phyloP scores from a whole-genome alignment of 2,329 filamentous ascomycete genomes.

The Cordyceps farinosa region DNA sequence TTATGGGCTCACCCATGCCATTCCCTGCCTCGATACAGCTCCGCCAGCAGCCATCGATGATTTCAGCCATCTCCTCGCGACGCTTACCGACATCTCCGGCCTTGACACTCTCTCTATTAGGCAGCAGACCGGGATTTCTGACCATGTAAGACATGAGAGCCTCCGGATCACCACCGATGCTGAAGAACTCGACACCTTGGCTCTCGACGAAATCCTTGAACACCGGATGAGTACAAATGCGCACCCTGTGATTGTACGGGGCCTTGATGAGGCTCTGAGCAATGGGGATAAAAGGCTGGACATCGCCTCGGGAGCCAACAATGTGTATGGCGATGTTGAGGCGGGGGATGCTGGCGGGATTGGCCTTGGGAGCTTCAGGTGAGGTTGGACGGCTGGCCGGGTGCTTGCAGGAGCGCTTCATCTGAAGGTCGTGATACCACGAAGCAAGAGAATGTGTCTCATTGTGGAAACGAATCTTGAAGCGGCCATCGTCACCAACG shows the following conservation, averaged over 20 bases:
- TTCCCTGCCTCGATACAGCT: constrained; percentile 37
- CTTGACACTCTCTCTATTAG: constrained; percentile 32
- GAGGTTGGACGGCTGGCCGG: neutral
- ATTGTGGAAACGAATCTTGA: constrained; percentile 23
- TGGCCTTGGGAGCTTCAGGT: neutral
- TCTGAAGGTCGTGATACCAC: constrained; percentile 13
- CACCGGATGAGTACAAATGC: constrained; percentile 52
- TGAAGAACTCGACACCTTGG: constrained; percentile 54
- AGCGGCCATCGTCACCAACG: constrained; percentile 22
- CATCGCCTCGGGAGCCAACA: constrained; percentile 24
- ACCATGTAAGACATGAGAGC: constrained; percentile 44
- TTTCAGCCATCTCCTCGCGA: constrained; percentile 36
- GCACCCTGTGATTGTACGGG: constrained; percentile 49
- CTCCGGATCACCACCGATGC: constrained; percentile 54
- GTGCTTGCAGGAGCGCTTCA: constrained; percentile 9
- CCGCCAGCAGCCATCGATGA: constrained; percentile 36
- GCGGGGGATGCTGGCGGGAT: constrained; percentile 16
- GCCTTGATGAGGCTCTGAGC: constrained; percentile 19
- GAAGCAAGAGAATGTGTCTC: constrained; percentile 5
- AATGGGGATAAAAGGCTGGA: constrained; percentile 19
- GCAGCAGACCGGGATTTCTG: constrained; percentile 38
- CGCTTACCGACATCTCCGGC: constrained; percentile 36
- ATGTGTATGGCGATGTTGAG: constrained; percentile 25
- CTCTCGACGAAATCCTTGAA: constrained; percentile 52
- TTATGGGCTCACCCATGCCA: constrained; percentile 28